Evolutionary conservation across 2,329 filamentous ascomycete genomes (phyloP).

Genomic region (Trichoderma oligosporum): DNA sequence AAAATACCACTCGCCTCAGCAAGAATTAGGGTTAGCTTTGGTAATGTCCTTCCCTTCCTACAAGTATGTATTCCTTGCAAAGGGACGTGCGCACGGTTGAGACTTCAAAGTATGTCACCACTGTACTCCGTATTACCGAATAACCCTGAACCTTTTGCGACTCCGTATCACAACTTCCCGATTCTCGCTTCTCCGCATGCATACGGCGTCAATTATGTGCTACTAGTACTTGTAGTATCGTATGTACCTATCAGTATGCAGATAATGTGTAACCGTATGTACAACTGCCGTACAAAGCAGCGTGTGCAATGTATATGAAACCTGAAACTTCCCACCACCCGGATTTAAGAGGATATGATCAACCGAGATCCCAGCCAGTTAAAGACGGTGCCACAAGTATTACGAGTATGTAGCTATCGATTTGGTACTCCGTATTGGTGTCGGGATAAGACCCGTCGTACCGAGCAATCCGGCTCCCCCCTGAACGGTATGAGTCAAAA

Average conservation of each 20-base stretch:
- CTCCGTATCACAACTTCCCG: background rate
- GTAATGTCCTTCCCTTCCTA: background rate
- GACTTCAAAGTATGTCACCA: background rate
- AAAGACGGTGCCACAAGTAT: background rate
- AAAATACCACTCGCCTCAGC: constrained; percentile 6
- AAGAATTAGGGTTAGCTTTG: no score
- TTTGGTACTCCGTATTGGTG: no score
- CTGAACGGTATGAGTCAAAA: no score
- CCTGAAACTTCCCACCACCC: background rate
- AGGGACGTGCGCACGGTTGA: background rate
- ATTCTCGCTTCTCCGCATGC: background rate
- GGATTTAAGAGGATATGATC: background rate
- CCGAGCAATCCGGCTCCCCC: no score
- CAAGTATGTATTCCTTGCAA: background rate
- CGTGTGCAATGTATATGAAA: background rate
- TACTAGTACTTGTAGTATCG: background rate
- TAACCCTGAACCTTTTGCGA: background rate
- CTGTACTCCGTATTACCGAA: no score
- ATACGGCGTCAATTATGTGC: background rate
- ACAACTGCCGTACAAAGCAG: constrained; percentile 6
- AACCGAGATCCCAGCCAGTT: background rate
- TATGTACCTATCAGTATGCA: background rate
- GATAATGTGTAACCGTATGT: background rate
- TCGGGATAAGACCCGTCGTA: no score
- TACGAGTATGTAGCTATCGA: no score